These are phyloP conservation scores for Phoma sp. DNA, from an alignment of 2,329 filamentous ascomycete genomes.

Conservation along the genomic window DNA sequence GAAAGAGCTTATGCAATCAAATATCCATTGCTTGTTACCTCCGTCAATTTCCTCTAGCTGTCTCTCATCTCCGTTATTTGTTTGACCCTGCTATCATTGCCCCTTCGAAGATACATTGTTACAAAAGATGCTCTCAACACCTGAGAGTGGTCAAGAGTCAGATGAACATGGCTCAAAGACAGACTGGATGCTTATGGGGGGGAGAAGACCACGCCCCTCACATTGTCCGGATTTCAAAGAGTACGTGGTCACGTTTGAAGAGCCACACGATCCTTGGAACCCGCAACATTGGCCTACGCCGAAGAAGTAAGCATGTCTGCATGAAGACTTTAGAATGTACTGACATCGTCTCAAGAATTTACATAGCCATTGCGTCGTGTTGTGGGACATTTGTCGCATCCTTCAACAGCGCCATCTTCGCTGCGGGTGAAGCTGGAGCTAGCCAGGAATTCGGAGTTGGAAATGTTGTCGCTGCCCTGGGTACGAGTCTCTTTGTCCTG, in stretches of 20 bases:
- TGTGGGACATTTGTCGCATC: slow-evolving; percentile 38
- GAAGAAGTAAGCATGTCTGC: neutral
- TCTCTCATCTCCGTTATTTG: no score
- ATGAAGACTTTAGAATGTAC: neutral
- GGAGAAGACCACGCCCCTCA: neutral
- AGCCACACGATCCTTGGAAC: neutral
- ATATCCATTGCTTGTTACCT: no score
- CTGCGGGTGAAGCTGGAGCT: slow-evolving; percentile 63
- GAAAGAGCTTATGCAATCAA: no score
- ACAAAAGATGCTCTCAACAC: no score
- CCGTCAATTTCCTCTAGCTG: no score
- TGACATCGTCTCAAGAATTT: neutral
- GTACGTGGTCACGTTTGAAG: neutral
- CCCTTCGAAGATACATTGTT: no score
- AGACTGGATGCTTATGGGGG: neutral
- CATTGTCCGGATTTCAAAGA: no score
- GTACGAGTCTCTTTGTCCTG: slow-evolving; percentile 70
- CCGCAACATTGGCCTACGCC: slow-evolving; percentile 1
- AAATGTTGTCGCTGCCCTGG: slow-evolving; percentile 64
- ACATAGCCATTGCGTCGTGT: neutral
- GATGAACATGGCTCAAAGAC: no score
- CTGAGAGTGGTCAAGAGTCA: no score
- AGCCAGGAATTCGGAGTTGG: slow-evolving; percentile 62
- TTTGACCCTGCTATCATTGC: no score
- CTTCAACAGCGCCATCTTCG: slow-evolving; percentile 73